Evolutionary conservation across 1,284 basidiomycete species (phyloP).

Genomic region (Cryptococcus amylolentus): DNA sequence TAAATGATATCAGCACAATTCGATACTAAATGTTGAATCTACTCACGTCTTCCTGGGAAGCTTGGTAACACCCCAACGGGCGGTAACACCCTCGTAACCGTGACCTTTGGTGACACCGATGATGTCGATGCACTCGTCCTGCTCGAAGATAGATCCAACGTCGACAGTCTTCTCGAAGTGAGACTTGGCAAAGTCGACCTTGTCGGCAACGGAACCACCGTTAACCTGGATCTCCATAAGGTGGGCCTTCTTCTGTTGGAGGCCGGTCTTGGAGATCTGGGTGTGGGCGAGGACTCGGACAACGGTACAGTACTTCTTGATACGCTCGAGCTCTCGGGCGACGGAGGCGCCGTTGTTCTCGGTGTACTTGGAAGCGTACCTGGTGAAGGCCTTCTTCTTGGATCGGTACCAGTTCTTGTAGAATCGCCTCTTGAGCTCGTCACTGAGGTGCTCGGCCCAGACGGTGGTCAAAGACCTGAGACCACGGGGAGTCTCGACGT

Average conservation of each 20-base stretch:
- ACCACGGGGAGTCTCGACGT: constrained; percentile 99
- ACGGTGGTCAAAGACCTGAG: constrained; percentile 76
- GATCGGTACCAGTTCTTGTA: constrained; percentile 99
- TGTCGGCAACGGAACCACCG: constrained; percentile 94
- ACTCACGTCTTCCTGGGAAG: constrained; percentile 19
- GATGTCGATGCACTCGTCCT: constrained; percentile 94
- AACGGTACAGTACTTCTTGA: constrained; percentile 99
- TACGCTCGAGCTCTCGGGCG: constrained; percentile 95
- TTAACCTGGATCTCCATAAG: constrained; percentile 99
- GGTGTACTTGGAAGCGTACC: constrained; percentile 95
- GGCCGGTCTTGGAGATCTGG: constrained; percentile 95
- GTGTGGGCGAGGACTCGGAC: constrained; percentile 99
- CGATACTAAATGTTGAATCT: constrained; percentile 81
- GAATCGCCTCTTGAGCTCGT: constrained; percentile 97
- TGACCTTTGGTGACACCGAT: constrained; percentile 99
- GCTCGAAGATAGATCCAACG: constrained; percentile 82
- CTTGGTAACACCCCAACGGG: constrained; percentile 91
- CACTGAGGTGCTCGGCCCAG: constrained; percentile 64
- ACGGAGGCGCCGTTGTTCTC: constrained; percentile 91
- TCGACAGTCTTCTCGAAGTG: constrained; percentile 98
- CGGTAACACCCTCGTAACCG: constrained; percentile 99
- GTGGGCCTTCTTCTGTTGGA: constrained; percentile 99
- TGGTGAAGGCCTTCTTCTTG: constrained; percentile 99
- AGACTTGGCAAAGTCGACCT: constrained; percentile 93
- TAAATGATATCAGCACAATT: constrained; percentile 48